A percentile compares a stretch with the other conserved stretches of the same genome.
Conservation (phyloP, 352 stramenopile species). For the Vaucheria bursata region DNA sequence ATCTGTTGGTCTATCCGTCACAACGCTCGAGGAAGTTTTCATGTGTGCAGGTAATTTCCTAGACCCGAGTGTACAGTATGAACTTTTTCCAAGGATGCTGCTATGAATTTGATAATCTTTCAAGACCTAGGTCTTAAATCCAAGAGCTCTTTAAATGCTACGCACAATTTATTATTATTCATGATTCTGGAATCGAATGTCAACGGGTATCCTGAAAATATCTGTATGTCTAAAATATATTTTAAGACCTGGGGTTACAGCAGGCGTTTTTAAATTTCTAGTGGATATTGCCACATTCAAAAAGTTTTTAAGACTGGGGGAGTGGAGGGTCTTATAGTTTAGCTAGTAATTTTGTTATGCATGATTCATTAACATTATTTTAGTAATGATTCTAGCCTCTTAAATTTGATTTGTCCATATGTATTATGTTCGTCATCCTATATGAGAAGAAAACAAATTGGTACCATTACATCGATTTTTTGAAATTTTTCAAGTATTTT, state of each 20-base stretch:
- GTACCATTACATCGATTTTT: no score
- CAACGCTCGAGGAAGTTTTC: conserved; percentile 85
- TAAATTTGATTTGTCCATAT: no score
- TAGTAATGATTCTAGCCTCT: no score
- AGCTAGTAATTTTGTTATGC: no score
- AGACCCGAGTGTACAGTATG: not conserved
- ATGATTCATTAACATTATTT: no score
- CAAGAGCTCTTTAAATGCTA: not conserved
- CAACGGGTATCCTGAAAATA: not conserved
- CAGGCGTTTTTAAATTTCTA: no score
- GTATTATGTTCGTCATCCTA: no score
- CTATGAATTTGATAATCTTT: not conserved
- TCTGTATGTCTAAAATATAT: no score
- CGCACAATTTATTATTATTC: not conserved
- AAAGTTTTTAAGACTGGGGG: not conserved
- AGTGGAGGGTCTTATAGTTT: no score
- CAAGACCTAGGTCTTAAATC: not conserved
- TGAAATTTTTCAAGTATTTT: no score
- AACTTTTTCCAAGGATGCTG: not conserved
- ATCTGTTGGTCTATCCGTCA: conserved; percentile 89
- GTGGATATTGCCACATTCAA: not conserved
- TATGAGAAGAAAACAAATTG: no score
- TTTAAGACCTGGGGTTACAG: no score
- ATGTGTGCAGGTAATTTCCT: not conserved
- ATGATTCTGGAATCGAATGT: not conserved